Percentiles rank a stretch among this genome's conserved stretches.
These are phyloP conservation scores for Danielia reshetovae DNA, from an alignment of 805 yeast genomes.

Conservation along the genomic window DNA sequence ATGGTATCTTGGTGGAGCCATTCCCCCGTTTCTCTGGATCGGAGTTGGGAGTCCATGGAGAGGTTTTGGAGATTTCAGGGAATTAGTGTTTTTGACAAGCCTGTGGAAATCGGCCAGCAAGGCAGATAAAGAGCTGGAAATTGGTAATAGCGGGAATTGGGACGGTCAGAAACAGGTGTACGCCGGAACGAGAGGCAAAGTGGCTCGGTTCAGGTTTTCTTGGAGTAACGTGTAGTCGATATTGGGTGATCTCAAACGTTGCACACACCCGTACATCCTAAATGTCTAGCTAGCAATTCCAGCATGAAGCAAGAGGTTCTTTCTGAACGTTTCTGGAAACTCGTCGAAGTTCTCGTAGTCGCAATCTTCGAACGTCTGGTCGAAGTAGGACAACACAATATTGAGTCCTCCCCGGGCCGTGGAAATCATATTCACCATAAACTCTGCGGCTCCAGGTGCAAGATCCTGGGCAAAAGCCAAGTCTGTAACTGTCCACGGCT, in stretches of 20 bases:
- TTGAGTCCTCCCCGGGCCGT: conserved; percentile 32
- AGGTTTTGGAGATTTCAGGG: too few relatives aligned
- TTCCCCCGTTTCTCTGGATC: conserved; percentile 29
- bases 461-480: conserved; percentile 35
- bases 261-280: too few relatives aligned
- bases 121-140: too few relatives aligned
- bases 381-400: conserved; percentile 28
- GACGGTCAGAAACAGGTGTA: too few relatives aligned
- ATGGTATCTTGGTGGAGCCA: conserved; percentile 37
- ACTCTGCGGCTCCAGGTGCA: conserved; percentile 32
- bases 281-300: too few relatives aligned
- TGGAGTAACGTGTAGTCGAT: too few relatives aligned
- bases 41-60: conserved; percentile 10
- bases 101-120: too few relatives aligned
- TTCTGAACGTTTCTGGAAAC: conserved; percentile 15
- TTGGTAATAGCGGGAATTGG: too few relatives aligned
- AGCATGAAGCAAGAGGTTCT: not conserved
- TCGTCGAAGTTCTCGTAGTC: conserved; percentile 22
- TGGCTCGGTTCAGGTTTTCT: too few relatives aligned
- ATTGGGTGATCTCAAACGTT: too few relatives aligned
- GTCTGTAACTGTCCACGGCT: conserved; percentile 26
- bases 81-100: too few relatives aligned
- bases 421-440: conserved; percentile 29
- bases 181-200: too few relatives aligned
- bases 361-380: conserved; percentile 23